A percentile compares a stretch with the other conserved stretches of the same genome.
phyloP scores from a whole-genome alignment of 2,329 filamentous ascomycete genomes.

The Rhynchosporium secalis region DNA sequence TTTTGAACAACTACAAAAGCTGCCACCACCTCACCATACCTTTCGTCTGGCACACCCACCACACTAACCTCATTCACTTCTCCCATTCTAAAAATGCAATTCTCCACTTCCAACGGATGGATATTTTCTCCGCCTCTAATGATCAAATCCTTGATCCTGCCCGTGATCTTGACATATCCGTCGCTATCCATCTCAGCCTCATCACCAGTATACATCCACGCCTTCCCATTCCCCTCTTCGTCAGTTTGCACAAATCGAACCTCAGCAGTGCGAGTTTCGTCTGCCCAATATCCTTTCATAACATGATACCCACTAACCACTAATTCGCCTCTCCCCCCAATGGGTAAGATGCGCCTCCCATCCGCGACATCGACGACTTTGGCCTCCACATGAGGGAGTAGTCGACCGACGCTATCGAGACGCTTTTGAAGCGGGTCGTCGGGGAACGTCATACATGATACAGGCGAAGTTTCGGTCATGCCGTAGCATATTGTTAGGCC shows the following conservation, averaged over 20 bases:
- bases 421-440: constrained; percentile 66
- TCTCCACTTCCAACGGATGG: constrained; percentile 89
- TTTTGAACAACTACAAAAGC: constrained; percentile 70
- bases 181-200: constrained; percentile 82
- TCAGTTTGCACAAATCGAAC: constrained; percentile 56
- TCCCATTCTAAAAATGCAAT: constrained; percentile 74
- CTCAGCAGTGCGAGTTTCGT: constrained; percentile 66
- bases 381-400: constrained; percentile 77
- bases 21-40: constrained; percentile 82
- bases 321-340: constrained; percentile 74
- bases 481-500: constrained; percentile 88
- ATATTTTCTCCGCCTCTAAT: constrained; percentile 96
- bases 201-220: constrained; percentile 93
- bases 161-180: constrained; percentile 86
- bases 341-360: constrained; percentile 56
- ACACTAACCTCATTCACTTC: constrained; percentile 75
- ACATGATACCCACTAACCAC: constrained; percentile 82
- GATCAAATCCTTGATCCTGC: constrained; percentile 91
- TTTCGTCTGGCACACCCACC: constrained; percentile 78
- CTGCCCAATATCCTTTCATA: constrained; percentile 90
- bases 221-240: constrained; percentile 38
- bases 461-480: constrained; percentile 45
- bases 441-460: constrained; percentile 66
- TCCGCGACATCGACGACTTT: constrained; percentile 76
- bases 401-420: constrained; percentile 70